Percentiles rank a stretch among this genome's conserved stretches.
Conservation (phyloP, 2,329 filamentous ascomycete species). For the Seiridium cupressi region DNA sequence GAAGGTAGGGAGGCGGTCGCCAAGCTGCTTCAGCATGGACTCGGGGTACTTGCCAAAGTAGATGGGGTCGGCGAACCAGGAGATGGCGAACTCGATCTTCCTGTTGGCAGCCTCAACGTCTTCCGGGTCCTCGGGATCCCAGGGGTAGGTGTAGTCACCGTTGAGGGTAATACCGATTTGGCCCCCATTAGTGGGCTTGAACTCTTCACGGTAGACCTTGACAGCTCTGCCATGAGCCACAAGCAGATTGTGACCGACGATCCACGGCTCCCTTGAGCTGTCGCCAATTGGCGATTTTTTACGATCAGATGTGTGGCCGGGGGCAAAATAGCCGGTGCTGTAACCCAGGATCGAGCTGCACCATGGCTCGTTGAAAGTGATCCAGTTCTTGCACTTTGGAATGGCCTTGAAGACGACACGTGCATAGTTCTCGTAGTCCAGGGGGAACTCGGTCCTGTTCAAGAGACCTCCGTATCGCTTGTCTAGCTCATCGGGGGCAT, state of each 20-base stretch:
- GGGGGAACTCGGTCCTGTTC: constrained; percentile 78
- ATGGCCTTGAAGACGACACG: constrained; percentile 73
- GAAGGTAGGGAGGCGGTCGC: constrained; percentile 72
- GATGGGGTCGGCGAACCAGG: constrained; percentile 85
- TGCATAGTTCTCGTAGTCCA: constrained; percentile 79
- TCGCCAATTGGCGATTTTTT: constrained; percentile 69
- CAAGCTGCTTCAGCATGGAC: constrained; percentile 80
- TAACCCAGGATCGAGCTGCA: constrained; percentile 81
- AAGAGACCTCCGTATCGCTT: constrained; percentile 79
- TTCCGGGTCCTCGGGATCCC: constrained; percentile 71
- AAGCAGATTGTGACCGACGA: constrained; percentile 76
- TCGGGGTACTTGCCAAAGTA: constrained; percentile 83
- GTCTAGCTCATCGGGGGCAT: constrained; percentile 75
- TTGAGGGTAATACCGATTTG: constrained; percentile 88
- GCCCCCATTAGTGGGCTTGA: constrained; percentile 70
- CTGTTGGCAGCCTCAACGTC: constrained; percentile 76
- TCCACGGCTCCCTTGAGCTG: constrained; percentile 76
- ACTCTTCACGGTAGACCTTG: constrained; percentile 79
- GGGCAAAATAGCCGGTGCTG: constrained; percentile 74
- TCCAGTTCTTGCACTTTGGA: constrained; percentile 80
- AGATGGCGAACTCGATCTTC: constrained; percentile 84
- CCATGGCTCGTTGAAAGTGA: constrained; percentile 90
- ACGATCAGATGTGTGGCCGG: constrained; percentile 77
- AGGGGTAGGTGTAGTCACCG: constrained; percentile 79
- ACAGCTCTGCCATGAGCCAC: constrained; percentile 79